Evolutionary conservation across 768 basidiomycete genomes (phyloP).

Genomic region (Mycena olivaceomarginata): DNA sequence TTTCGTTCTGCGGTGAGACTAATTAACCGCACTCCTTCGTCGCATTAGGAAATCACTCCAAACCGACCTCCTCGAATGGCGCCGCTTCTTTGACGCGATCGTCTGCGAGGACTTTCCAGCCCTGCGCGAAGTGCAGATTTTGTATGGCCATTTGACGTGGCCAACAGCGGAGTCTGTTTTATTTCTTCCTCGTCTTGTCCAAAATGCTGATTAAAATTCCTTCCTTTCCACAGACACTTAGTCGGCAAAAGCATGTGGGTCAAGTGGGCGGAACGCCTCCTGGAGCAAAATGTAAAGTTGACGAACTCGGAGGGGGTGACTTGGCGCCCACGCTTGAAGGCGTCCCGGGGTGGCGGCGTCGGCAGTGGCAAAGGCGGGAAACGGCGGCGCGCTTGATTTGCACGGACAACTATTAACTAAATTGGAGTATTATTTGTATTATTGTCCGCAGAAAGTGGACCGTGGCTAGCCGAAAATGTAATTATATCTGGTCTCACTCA

Average conservation of each 20-base stretch:
- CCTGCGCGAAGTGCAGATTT: not conserved
- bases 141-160: not conserved
- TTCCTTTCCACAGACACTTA: not conserved
- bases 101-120: not conserved
- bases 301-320: not conserved
- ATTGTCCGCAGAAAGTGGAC: no score
- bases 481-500: no score
- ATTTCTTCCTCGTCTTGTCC: not conserved
- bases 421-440: no score
- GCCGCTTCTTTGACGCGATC: not conserved
- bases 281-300: not conserved
- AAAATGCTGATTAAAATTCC: no score
- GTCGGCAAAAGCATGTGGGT: conserved; percentile 3
- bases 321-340: not conserved
- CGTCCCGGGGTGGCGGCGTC: no score
- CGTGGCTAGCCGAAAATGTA: no score
- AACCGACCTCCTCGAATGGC: conserved; percentile 2
- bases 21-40: not conserved
- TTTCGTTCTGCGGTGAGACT: no score
- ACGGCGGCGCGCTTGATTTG: not conserved
- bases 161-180: not conserved
- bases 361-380: no score
- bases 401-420: no score
- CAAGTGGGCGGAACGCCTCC: conserved; percentile 3
- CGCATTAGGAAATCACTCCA: not conserved